phyloP scores from a whole-genome alignment of 2,329 filamentous ascomycete genomes.

The Fusarium siculi region DNA sequence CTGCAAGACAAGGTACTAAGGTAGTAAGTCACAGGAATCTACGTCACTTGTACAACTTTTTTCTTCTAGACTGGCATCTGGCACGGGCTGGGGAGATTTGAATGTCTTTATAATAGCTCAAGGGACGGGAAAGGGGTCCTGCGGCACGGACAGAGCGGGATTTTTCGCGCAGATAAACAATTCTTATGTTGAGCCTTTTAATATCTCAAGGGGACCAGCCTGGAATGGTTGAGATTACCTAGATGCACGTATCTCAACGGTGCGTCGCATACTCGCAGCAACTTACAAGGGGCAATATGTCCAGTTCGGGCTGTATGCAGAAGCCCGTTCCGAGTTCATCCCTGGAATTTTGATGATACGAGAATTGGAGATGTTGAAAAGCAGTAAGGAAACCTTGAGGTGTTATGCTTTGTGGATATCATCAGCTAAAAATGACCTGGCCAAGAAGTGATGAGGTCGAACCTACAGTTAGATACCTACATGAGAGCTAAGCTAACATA shows the following conservation, averaged over 20 bases:
- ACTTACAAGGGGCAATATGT: constrained; percentile 20
- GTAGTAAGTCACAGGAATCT: neutral
- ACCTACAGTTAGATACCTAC: neutral
- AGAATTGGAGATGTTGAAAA: neutral
- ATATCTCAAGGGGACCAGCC: constrained; percentile 6
- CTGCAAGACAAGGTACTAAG: constrained; percentile 13
- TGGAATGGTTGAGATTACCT: constrained; percentile 38
- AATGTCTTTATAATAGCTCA: constrained; percentile 28
- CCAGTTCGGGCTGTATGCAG: constrained; percentile 33
- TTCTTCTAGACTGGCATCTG: constrained; percentile 25
- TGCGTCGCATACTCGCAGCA: constrained; percentile 26
- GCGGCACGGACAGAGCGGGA: neutral
- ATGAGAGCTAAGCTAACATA: neutral
- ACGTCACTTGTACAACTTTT: constrained; percentile 18
- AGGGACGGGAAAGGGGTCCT: constrained; percentile 4
- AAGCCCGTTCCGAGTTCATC: constrained; percentile 10
- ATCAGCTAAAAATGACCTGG: neutral
- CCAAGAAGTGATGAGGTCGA: neutral
- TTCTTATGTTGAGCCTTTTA: neutral
- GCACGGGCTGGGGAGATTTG: constrained; percentile 25
- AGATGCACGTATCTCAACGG: constrained; percentile 2
- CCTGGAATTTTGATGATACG: constrained; percentile 6
- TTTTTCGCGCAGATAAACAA: neutral
- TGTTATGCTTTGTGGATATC: constrained; percentile 5
- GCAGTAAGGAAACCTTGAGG: neutral